Conservation (phyloP, 495 filamentous ascomycete genomes). For the Cryomyces antarcticus region DNA sequence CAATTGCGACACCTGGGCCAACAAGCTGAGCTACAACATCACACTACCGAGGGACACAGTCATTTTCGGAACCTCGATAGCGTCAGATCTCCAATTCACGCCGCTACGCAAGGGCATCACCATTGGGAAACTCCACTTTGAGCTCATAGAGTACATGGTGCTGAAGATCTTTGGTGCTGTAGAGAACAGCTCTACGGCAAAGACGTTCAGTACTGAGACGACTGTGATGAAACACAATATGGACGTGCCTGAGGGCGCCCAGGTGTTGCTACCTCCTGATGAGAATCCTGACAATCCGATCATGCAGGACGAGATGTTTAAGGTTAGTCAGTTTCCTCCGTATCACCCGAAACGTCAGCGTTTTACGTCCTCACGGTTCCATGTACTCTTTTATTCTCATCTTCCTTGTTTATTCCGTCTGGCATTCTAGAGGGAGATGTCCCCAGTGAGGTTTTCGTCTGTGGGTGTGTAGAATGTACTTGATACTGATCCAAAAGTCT, state of each 20-base stretch:
- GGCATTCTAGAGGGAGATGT: not conserved
- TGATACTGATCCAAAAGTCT: conserved; percentile 32
- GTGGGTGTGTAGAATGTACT: too few relatives aligned
- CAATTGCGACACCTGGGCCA: conserved; percentile 73
- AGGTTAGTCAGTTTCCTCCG: too few relatives aligned
- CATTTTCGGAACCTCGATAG: conserved; percentile 68
- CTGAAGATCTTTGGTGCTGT: conserved; percentile 3
- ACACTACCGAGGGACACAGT: conserved; percentile 76
- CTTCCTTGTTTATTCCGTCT: conserved; percentile 8
- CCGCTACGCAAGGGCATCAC: conserved; percentile 72
- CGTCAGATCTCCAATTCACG: conserved; percentile 59
- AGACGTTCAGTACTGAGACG: conserved; percentile 1
- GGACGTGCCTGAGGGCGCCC: conserved; percentile 24
- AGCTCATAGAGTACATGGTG: conserved; percentile 43
- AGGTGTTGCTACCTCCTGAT: conserved; percentile 22
- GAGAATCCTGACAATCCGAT: conserved; percentile 20
- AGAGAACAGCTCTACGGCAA: conserved; percentile 29
- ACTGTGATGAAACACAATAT: conserved; percentile 14
- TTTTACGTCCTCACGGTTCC: too few relatives aligned
- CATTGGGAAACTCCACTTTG: conserved; percentile 53
- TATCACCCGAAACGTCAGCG: too few relatives aligned
- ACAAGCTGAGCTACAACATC: conserved; percentile 86
- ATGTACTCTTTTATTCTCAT: too few relatives aligned
- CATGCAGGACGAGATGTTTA: too few relatives aligned
- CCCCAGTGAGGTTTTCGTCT: too few relatives aligned